These are phyloP conservation scores for Tylopilus sp. DNA, from an alignment of 768 basidiomycete species.

Conservation along the genomic window DNA sequence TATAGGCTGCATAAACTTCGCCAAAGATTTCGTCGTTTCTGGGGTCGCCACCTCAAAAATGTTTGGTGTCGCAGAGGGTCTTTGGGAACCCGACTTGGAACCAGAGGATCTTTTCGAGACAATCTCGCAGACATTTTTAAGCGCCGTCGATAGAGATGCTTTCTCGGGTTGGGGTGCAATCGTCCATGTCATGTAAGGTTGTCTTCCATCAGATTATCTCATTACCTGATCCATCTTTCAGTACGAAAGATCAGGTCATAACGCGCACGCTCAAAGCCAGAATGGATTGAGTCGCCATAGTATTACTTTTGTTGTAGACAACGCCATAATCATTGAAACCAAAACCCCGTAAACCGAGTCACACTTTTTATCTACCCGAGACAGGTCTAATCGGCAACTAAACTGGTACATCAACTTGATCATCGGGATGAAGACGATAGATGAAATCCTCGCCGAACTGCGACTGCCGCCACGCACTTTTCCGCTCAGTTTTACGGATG, in stretches of 20 bases:
- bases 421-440: background rate
- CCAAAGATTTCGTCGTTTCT: constrained; percentile 95
- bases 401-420: too few relatives aligned
- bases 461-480: constrained; percentile 13
- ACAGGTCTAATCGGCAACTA: too few relatives aligned
- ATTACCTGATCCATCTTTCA: constrained; percentile 26
- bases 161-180: constrained; percentile 96
- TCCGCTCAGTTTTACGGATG: constrained; percentile 16
- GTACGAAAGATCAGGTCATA: constrained; percentile 71
- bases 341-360: too few relatives aligned
- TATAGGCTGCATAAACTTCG: constrained; percentile 90
- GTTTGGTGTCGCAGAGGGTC: constrained; percentile 94
- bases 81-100: constrained; percentile 97
- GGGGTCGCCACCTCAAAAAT: constrained; percentile 91
- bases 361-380: background rate
- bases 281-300: constrained; percentile 66
- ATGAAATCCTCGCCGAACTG: constrained; percentile 12
- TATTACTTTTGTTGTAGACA: constrained; percentile 18
- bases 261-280: constrained; percentile 86
- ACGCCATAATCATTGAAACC: background rate
- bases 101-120: constrained; percentile 98
- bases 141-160: constrained; percentile 94
- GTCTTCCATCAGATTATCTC: constrained; percentile 3
- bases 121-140: constrained; percentile 92
- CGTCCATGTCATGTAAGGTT: constrained; percentile 89